Evolutionary conservation across 371 early-diverging fungal species (phyloP).

Genomic region (Dichotomocladium elegans): DNA sequence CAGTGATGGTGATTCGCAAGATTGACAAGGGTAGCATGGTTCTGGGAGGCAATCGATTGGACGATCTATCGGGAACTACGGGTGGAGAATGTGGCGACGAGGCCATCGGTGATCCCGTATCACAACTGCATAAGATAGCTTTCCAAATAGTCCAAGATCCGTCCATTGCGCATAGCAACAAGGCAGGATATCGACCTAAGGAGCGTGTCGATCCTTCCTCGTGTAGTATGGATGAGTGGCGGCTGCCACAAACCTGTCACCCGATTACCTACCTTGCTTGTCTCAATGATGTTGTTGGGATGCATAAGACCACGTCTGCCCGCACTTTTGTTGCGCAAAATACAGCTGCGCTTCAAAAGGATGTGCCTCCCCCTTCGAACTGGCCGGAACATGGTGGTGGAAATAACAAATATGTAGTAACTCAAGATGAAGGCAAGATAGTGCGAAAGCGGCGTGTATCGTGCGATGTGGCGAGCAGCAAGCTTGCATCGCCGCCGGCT

Average conservation of each 20-base stretch:
- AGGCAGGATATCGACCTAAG: conserved; percentile 22
- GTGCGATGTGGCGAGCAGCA: conserved; percentile 37
- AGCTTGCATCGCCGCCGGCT: conserved; percentile 8
- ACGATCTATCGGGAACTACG: conserved; percentile 8
- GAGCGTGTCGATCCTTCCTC: conserved; percentile 20
- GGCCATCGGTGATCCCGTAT: conserved; percentile 64
- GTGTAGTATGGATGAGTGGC: conserved; percentile 8
- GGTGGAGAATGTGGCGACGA: conserved; percentile 51
- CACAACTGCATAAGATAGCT: conserved; percentile 88
- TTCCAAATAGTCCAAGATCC: conserved; percentile 69
- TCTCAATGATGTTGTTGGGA: conserved; percentile 74
- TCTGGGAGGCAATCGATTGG: conserved; percentile 51
- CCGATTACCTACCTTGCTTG: conserved; percentile 70
- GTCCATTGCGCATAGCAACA: conserved; percentile 26
- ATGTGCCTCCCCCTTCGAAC: conserved; percentile 2
- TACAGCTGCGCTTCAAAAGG: background rate
- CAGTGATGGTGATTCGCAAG: conserved; percentile 79
- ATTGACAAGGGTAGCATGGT: conserved; percentile 80
- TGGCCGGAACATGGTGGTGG: conserved; percentile 3
- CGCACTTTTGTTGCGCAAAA: conserved; percentile 20
- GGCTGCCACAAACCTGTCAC: conserved; percentile 42
- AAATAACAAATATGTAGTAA: conserved; percentile 9
- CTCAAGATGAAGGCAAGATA: conserved; percentile 18
- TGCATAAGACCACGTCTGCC: conserved; percentile 64
- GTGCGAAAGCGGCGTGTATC: conserved; percentile 44